Conservation (phyloP, 768 basidiomycete genomes). For the Podaxis mareebaensis region DNA sequence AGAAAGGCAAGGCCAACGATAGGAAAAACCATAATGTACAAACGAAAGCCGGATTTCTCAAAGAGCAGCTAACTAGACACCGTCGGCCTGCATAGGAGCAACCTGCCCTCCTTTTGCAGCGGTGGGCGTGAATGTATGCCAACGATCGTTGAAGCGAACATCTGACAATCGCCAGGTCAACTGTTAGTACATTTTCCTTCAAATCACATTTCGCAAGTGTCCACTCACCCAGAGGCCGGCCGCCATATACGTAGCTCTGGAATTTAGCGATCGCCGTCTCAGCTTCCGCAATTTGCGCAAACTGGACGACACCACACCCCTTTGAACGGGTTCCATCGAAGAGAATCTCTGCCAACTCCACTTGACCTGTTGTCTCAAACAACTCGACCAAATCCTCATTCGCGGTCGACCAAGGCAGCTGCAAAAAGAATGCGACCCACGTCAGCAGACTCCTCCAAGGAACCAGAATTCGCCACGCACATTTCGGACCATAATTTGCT, state of each 20-base stretch:
- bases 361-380: slow-evolving; percentile 96
- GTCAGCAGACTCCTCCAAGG: not conserved
- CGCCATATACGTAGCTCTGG: slow-evolving; percentile 94
- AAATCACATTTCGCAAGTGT: not conserved
- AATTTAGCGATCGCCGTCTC: slow-evolving; percentile 98
- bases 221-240: slow-evolving; percentile 74
- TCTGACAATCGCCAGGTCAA: slow-evolving; percentile 41
- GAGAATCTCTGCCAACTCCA: slow-evolving; percentile 92
- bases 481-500: slow-evolving; percentile 98
- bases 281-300: slow-evolving; percentile 82
- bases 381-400: slow-evolving; percentile 98
- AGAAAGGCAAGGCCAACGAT: too few relatives aligned
- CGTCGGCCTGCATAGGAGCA: slow-evolving; percentile 64
- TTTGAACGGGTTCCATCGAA: slow-evolving; percentile 92
- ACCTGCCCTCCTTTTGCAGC: slow-evolving; percentile 87
- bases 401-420: slow-evolving; percentile 99
- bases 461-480: slow-evolving; percentile 54
- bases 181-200: not conserved
- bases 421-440: not conserved
- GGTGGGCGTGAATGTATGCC: slow-evolving; percentile 89
- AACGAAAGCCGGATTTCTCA: not conserved
- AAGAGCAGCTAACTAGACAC: slow-evolving; percentile 17
- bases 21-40: slow-evolving; percentile 4
- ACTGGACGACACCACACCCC: slow-evolving; percentile 95
- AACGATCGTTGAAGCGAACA: slow-evolving; percentile 93